These are phyloP conservation scores for Metschnikowia kofuensis DNA, from an alignment of 805 yeast species.

Conservation along the genomic window DNA sequence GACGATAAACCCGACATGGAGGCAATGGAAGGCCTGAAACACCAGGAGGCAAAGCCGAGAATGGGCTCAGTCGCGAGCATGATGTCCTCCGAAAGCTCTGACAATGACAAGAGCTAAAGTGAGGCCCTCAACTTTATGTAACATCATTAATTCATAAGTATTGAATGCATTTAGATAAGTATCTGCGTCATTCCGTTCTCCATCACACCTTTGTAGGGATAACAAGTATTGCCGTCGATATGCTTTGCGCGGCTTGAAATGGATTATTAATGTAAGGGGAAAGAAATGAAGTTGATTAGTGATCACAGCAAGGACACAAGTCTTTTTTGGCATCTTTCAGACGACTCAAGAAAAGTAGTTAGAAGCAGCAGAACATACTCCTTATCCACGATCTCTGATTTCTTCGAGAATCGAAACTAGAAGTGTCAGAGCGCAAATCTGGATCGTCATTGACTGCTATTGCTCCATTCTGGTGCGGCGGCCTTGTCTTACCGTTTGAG, in stretches of 20 bases:
- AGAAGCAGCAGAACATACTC: slow-evolving; percentile 16
- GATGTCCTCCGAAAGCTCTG: slow-evolving; percentile 8
- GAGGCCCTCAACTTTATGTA: neutral
- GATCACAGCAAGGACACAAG: neutral
- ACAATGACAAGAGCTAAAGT: neutral
- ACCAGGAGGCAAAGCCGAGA: slow-evolving; percentile 9
- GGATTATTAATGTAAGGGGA: slow-evolving; percentile 1
- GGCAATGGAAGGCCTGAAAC: slow-evolving; percentile 7
- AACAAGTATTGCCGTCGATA: neutral
- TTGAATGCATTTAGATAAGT: too few relatives aligned
- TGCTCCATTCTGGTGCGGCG: slow-evolving; percentile 29
- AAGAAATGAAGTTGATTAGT: slow-evolving; percentile 1
- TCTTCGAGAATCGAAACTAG: slow-evolving; percentile 25
- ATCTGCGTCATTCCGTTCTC: too few relatives aligned
- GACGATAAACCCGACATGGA: slow-evolving; percentile 5
- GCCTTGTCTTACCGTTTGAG: slow-evolving; percentile 2
- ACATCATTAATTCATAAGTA: too few relatives aligned
- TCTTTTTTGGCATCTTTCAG: neutral
- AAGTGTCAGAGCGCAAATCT: slow-evolving; percentile 39
- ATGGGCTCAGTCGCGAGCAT: slow-evolving; percentile 8
- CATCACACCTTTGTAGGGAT: too few relatives aligned
- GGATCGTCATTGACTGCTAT: slow-evolving; percentile 34
- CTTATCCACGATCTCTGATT: slow-evolving; percentile 18
- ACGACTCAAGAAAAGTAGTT: neutral
- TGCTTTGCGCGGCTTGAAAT: neutral